These are phyloP conservation scores for Galeopsis tetrahit DNA, from an alignment of 257 asterid species.

Conservation along the genomic window DNA sequence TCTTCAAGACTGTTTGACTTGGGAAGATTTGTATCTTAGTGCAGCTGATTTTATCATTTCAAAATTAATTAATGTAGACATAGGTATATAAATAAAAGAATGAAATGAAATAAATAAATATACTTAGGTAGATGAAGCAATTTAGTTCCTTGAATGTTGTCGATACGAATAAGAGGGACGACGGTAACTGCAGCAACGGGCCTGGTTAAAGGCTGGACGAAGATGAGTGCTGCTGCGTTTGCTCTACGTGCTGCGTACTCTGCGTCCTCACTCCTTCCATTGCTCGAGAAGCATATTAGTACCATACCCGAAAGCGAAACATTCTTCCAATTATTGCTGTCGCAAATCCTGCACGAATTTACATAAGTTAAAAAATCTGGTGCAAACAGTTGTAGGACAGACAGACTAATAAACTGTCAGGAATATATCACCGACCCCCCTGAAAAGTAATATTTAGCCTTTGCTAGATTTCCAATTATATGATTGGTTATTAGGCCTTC, in stretches of 20 bases:
- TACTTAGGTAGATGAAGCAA: conserved; percentile 37
- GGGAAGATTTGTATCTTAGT: conserved; percentile 48
- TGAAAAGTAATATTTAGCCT: conserved; percentile 37
- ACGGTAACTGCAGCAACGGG: conserved; percentile 50
- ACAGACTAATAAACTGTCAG: too few species aligned
- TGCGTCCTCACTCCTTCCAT: conserved; percentile 47
- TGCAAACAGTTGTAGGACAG: too few species aligned
- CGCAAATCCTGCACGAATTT: conserved; percentile 40
- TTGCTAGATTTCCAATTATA: conserved; percentile 43
- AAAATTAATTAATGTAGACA: too few species aligned
- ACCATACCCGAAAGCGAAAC: conserved; percentile 42
- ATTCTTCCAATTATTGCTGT: conserved; percentile 33
- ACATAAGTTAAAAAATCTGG: too few species aligned
- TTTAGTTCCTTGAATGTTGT: conserved; percentile 54
- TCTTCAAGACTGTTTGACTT: conserved; percentile 43
- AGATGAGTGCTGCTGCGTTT: conserved; percentile 54
- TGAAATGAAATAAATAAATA: not conserved
- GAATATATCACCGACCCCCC: conserved; percentile 42
- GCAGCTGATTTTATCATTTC: conserved; percentile 11
- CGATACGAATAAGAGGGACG: conserved; percentile 52
- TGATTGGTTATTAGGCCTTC: conserved; percentile 48
- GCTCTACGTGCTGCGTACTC: conserved; percentile 42
- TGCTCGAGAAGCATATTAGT: conserved; percentile 47
- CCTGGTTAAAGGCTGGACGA: conserved; percentile 55
- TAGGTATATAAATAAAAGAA: not conserved